A percentile compares a stretch with the other conserved stretches of the same genome.
Evolutionary conservation across 208 protist species (phyloP).

Genomic region (Wallacemonas collosoma): DNA sequence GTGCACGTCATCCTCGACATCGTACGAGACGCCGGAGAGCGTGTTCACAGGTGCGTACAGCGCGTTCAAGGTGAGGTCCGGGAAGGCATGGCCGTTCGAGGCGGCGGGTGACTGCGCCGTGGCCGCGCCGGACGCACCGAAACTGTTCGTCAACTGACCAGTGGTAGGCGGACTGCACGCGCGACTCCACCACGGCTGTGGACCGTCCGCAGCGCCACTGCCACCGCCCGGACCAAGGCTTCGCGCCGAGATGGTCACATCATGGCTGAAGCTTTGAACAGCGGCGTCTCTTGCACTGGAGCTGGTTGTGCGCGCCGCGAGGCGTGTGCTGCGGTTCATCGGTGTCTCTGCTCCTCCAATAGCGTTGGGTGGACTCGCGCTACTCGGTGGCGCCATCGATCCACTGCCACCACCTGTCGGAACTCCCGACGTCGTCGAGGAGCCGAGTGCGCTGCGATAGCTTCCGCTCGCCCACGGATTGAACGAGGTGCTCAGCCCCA

Average conservation of each 20-base stretch:
- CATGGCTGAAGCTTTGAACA: not conserved
- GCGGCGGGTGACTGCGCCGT: not conserved
- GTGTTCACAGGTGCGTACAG: constrained; percentile 26
- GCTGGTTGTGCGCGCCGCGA: too few species aligned
- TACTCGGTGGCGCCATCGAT: too few species aligned
- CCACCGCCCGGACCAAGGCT: not conserved
- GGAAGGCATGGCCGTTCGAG: not conserved
- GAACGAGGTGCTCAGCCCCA: constrained; percentile 4
- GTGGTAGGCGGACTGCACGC: not conserved
- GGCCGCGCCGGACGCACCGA: not conserved
- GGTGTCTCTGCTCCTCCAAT: too few species aligned
- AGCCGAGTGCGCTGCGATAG: too few species aligned
- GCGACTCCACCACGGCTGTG: constrained; percentile 8
- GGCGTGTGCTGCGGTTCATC: too few species aligned
- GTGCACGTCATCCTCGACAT: constrained; percentile 46
- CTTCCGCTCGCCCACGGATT: not conserved
- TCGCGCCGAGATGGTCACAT: not conserved
- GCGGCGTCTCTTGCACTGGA: too few species aligned
- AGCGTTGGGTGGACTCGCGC: too few species aligned
- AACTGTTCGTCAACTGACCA: not conserved
- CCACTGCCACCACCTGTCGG: too few species aligned
- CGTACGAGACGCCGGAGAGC: constrained; percentile 53
- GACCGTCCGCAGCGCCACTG: not conserved
- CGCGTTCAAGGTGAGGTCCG: not conserved
- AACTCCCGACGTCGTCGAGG: too few species aligned